phyloP scores from a whole-genome alignment of 2,329 filamentous ascomycete genomes.

The Apiospora hydei region DNA sequence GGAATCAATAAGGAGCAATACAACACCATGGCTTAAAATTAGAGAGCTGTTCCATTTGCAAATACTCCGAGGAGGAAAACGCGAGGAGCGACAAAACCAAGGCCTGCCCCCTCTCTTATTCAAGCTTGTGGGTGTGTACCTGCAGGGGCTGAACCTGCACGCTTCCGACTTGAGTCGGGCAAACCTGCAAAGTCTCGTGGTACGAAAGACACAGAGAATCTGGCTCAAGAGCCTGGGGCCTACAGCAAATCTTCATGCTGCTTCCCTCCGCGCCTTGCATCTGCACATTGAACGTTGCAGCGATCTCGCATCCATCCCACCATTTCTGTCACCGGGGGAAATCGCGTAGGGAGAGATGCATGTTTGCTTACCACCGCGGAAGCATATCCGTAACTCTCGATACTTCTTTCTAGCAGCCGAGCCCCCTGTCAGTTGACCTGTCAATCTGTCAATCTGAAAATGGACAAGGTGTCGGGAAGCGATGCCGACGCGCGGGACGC shows the following conservation, averaged over 20 bases:
- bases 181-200: slow-evolving; percentile 6
- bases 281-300: neutral
- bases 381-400: neutral
- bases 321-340: neutral
- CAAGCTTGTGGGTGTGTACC: slow-evolving; percentile 14
- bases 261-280: neutral
- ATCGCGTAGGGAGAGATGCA: neutral
- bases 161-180: slow-evolving; percentile 7
- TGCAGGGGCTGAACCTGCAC: slow-evolving; percentile 20
- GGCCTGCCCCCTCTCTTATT: neutral
- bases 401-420: neutral
- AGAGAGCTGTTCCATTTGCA: neutral
- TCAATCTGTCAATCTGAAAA: slow-evolving; percentile 7
- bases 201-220: slow-evolving; percentile 4
- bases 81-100: too few species aligned
- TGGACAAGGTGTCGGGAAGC: neutral
- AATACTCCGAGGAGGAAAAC: neutral
- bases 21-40: neutral
- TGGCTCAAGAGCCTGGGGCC: neutral
- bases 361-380: neutral
- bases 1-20: neutral
- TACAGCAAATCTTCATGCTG: neutral
- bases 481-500: neutral
- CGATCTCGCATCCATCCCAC: neutral
- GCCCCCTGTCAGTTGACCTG: neutral